Evolutionary conservation across 805 yeast genomes (phyloP).

Genomic region (Zygosaccharomyces kombuchaensis): DNA sequence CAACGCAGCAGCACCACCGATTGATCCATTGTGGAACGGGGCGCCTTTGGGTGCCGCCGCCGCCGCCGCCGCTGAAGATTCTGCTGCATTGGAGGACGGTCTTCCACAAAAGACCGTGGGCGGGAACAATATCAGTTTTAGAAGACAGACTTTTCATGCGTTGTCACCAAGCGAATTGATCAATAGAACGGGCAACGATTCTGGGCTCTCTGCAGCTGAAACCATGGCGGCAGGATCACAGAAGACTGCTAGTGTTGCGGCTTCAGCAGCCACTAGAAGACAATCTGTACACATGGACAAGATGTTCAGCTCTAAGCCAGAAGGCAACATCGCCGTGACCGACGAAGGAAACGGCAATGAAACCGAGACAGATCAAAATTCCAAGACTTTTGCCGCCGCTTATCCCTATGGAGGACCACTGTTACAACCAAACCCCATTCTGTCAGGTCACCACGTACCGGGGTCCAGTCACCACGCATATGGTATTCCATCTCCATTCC

Average conservation of each 20-base stretch:
- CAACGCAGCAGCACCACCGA: slow-evolving; percentile 9
- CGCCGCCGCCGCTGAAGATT: slow-evolving; percentile 8
- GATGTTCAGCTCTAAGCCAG: slow-evolving; percentile 10
- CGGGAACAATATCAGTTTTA: slow-evolving; percentile 18
- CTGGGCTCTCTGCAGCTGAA: slow-evolving; percentile 5
- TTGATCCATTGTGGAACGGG: slow-evolving; percentile 21
- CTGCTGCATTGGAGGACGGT: slow-evolving; percentile 13
- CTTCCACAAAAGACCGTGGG: slow-evolving; percentile 13
- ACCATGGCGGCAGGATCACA: slow-evolving; percentile 3
- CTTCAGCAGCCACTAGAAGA: slow-evolving; percentile 19
- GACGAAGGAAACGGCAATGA: neutral
- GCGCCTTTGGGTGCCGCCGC: slow-evolving; percentile 8
- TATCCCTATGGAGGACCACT: slow-evolving; percentile 34
- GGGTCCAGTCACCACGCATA: slow-evolving; percentile 21
- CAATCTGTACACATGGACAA: slow-evolving; percentile 31
- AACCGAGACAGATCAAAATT: slow-evolving; percentile 14
- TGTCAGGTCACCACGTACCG: slow-evolving; percentile 26
- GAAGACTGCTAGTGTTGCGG: slow-evolving; percentile 3
- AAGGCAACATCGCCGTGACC: neutral
- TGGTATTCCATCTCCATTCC: slow-evolving; percentile 32
- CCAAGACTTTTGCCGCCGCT: slow-evolving; percentile 30
- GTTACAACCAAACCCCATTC: slow-evolving; percentile 29
- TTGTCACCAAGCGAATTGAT: slow-evolving; percentile 25
- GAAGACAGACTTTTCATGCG: slow-evolving; percentile 35
- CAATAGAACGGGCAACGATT: slow-evolving; percentile 6